Conservation (phyloP, 768 basidiomycete genomes). For the Serpula lacrymans region DNA sequence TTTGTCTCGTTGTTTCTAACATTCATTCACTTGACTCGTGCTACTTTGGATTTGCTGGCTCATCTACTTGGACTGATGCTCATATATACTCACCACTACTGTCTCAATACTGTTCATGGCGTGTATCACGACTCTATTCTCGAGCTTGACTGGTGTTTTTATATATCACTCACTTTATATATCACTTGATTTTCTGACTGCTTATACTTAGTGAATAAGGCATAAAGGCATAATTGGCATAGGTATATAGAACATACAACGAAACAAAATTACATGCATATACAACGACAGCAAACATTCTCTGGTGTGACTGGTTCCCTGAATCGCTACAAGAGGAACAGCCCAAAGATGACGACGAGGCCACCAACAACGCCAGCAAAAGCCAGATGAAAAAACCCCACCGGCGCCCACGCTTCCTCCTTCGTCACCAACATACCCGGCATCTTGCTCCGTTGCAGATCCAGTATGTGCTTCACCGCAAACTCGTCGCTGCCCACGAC, state of each 20-base stretch:
- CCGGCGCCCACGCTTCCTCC: background rate
- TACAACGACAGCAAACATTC: background rate
- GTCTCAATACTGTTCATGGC: background rate
- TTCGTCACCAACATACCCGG: slow-evolving; percentile 25
- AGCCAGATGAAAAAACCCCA: slow-evolving; percentile 28
- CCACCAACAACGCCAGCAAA: slow-evolving; percentile 30
- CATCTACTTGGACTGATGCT: no score
- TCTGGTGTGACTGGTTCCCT: slow-evolving; percentile 1
- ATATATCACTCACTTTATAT: background rate
- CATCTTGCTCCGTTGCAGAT: slow-evolving; percentile 29
- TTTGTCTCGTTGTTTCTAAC: background rate
- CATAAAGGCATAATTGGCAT: slow-evolving; percentile 18
- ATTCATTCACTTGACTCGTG: background rate
- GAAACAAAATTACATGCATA: slow-evolving; percentile 9
- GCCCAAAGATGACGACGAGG: slow-evolving; percentile 25
- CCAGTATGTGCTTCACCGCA: slow-evolving; percentile 28
- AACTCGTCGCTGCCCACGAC: slow-evolving; percentile 29
- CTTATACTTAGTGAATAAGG: background rate
- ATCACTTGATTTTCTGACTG: no score
- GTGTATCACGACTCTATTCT: background rate
- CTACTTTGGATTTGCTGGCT: no score
- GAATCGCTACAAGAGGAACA: slow-evolving; percentile 31
- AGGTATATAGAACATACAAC: slow-evolving; percentile 5
- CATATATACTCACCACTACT: no score
- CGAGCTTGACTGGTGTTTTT: background rate